Conservation (phyloP, 2,329 filamentous ascomycete species). For the Microascus cirrosus region DNA sequence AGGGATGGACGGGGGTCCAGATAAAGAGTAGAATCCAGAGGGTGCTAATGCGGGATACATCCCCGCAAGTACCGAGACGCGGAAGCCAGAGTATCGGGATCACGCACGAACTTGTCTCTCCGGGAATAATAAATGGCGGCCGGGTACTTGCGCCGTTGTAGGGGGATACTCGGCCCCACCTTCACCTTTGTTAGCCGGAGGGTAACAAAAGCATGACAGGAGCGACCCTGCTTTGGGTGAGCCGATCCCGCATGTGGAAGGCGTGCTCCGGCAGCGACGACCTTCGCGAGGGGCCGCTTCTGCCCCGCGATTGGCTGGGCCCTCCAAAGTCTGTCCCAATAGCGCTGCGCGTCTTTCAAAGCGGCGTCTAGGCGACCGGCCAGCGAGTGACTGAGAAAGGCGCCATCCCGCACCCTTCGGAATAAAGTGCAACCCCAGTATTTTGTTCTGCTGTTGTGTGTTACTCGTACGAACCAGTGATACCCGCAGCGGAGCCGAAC, state of each 20-base stretch:
- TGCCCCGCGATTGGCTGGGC: neutral
- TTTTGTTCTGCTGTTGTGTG: neutral
- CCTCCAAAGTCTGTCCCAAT: neutral
- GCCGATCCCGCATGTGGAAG: neutral
- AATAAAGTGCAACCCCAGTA: neutral
- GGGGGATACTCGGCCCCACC: neutral
- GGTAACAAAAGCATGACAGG: neutral
- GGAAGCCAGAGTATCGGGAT: neutral
- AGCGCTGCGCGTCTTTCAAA: neutral
- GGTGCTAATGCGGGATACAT: neutral
- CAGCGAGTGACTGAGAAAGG: neutral
- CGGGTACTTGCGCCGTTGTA: neutral
- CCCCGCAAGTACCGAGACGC: neutral
- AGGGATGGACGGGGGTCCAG: neutral
- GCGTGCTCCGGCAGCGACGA: neutral
- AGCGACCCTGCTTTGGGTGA: neutral
- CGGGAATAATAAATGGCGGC: neutral
- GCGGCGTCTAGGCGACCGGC: neutral
- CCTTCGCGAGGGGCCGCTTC: neutral
- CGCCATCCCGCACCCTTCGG: no score
- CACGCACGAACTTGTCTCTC: neutral
- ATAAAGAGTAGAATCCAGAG: neutral
- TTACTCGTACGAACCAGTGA: neutral
- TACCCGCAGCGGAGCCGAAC: neutral
- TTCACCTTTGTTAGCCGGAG: neutral